A percentile compares a stretch with the other conserved stretches of the same genome.
Evolutionary conservation across 345 rosid genomes (phyloP).

Genomic region (Combretum micranthum): DNA sequence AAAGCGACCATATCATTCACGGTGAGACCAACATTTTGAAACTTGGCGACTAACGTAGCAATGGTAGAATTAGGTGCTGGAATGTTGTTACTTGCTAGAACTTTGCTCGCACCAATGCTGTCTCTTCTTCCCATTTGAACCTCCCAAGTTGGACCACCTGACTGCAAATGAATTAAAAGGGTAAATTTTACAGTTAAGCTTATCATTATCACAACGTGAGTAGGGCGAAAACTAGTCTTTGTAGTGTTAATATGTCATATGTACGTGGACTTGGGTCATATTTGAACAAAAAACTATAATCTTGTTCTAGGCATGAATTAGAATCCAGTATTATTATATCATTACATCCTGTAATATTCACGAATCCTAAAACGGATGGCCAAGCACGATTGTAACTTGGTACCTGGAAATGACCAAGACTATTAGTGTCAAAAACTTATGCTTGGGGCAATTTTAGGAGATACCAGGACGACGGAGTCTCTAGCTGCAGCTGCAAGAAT

Average conservation of each 20-base stretch:
- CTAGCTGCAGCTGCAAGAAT: conserved; percentile 72
- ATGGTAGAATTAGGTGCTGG: conserved; percentile 77
- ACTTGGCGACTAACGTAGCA: conserved; percentile 38
- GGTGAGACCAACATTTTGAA: conserved; percentile 67
- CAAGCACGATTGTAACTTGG: too few relatives aligned
- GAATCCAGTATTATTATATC: too few relatives aligned
- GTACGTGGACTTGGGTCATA: too few relatives aligned
- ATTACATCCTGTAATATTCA: too few relatives aligned
- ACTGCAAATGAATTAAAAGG: conserved; percentile 25
- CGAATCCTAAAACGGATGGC: too few relatives aligned
- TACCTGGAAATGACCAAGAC: too few relatives aligned
- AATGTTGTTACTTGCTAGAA: conserved; percentile 46
- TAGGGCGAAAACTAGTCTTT: too few relatives aligned
- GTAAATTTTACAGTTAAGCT: too few relatives aligned
- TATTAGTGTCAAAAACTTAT: neutral
- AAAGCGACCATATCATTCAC: conserved; percentile 67
- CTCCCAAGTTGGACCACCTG: conserved; percentile 92
- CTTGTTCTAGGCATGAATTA: too few relatives aligned
- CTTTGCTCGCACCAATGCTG: conserved; percentile 58
- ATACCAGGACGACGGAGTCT: conserved; percentile 68
- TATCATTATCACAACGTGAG: too few relatives aligned
- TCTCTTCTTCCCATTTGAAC: conserved; percentile 72
- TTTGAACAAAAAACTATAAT: too few relatives aligned
- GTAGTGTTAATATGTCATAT: too few relatives aligned
- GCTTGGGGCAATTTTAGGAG: neutral